Base-by-base conservation (phyloP, 192 early-diverging fungal species). In the Coemansia sp. region DNA sequence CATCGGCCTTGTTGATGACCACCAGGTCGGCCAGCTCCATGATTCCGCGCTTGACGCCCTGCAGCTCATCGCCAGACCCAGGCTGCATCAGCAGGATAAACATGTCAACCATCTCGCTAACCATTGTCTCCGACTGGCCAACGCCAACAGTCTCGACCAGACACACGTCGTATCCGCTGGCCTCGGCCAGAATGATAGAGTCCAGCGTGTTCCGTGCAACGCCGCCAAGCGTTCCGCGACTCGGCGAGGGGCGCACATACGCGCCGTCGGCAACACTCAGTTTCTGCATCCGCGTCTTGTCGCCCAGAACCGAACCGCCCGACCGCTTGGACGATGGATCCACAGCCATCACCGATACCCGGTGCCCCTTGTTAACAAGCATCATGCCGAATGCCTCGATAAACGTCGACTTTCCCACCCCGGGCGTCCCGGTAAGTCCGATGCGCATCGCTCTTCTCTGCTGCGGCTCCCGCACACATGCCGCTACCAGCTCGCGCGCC, bases 21-120 rank as follows among this genome's bases (percentile, higher is more conserved):
- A 95, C 84, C 32, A 95, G 67, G 72, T 95, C 92, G 6, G 91
- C 87, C 13, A 94, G 83, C 76, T 95, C 93, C 70, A 95, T 88
- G 41, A 95, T 94, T 2, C 93, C 93, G 65, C 91, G 90, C 80
- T 95, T 95, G 74, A 95, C 87, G 8, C 93, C 93, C 86, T 94
- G 93, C 55, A 95, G 83, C 71, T 95, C 93, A 76, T 95, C 93
- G 51, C 93, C 93, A 8, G 88, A 91, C 18, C 88, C 92, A 8
- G 93, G 92, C 43, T 90, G 88, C 40, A 93, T 87, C 40, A 93
- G 77, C 4, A 93, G 75, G 9, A 91, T 85, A 77, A 92, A 93
- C 88, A 93, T 91, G 68, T 94, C 93, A 19, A 92, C 91, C 88
- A 94, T 93, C 21, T 93, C 93, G 8, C 91, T 78, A 5, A 94